phyloP scores from a whole-genome alignment of 2,329 filamentous ascomycete genomes.

The Penicillium aurantiogriseum region DNA sequence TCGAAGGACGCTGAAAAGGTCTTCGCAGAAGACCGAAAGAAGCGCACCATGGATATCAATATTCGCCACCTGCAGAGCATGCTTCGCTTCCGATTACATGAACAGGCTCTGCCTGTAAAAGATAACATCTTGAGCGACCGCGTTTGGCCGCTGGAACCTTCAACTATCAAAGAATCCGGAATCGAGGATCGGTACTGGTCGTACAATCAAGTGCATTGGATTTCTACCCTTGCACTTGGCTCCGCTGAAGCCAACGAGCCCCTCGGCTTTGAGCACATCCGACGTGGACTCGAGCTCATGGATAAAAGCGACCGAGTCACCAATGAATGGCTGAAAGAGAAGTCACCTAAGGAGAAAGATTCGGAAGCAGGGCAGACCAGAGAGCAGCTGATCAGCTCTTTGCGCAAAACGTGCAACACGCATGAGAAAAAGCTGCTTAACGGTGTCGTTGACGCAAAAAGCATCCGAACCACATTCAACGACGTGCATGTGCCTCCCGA shows the following conservation, averaged over 20 bases:
- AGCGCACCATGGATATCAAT: slow-evolving; percentile 57
- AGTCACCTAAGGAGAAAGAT: slow-evolving; percentile 31
- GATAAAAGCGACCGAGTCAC: slow-evolving; percentile 43
- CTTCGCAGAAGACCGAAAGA: slow-evolving; percentile 51
- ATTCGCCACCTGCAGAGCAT: slow-evolving; percentile 64
- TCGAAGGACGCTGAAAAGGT: slow-evolving; percentile 38
- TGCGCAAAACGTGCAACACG: slow-evolving; percentile 62
- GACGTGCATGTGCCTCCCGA: slow-evolving; percentile 81
- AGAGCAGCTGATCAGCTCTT: slow-evolving; percentile 47
- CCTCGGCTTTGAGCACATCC: slow-evolving; percentile 41
- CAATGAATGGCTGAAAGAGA: slow-evolving; percentile 39
- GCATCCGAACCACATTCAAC: slow-evolving; percentile 81
- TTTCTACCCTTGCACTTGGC: slow-evolving; percentile 56
- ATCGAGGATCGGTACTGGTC: slow-evolving; percentile 57
- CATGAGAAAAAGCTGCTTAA: slow-evolving; percentile 80
- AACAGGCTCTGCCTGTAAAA: slow-evolving; percentile 31
- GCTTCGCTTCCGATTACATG: slow-evolving; percentile 47
- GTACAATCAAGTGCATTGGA: slow-evolving; percentile 60
- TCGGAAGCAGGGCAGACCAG: slow-evolving; percentile 35
- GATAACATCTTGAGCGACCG: slow-evolving; percentile 32
- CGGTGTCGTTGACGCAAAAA: slow-evolving; percentile 76
- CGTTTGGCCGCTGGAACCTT: slow-evolving; percentile 33
- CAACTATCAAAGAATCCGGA: slow-evolving; percentile 36
- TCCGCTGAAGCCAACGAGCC: slow-evolving; percentile 43
- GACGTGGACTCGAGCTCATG: slow-evolving; percentile 37